Conservation (phyloP, 2,329 filamentous ascomycete species). For the Fusarium concolor region DNA sequence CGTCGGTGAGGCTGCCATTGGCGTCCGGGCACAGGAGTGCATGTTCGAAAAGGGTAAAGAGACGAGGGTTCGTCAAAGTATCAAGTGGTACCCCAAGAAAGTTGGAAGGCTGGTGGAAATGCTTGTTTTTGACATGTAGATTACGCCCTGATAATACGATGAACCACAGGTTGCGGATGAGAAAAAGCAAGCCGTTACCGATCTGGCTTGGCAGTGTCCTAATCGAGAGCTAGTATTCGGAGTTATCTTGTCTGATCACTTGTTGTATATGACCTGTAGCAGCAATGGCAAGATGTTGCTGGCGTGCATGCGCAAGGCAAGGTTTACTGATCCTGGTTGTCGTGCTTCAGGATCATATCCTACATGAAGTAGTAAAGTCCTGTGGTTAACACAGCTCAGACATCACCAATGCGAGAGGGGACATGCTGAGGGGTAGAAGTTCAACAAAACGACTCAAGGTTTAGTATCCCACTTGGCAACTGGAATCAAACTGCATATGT, state of each 20-base stretch:
- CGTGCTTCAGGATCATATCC: constrained; percentile 8
- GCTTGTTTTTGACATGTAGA: not conserved
- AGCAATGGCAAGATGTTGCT: not conserved
- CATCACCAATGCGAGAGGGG: not conserved
- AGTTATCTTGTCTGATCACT: not conserved
- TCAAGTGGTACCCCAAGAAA: constrained; percentile 7
- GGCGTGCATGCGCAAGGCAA: constrained; percentile 7
- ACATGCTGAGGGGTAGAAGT: not conserved
- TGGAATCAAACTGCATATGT: not conserved
- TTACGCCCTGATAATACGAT: not conserved
- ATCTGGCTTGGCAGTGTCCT: not conserved
- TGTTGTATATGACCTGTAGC: not conserved
- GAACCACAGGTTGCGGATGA: constrained; percentile 4
- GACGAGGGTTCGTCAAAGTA: constrained; percentile 16
- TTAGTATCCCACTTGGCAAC: not conserved
- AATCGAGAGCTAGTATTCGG: not conserved
- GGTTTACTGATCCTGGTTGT: constrained; percentile 1
- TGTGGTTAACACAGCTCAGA: not conserved
- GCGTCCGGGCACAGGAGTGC: constrained; percentile 28
- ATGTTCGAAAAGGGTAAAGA: constrained; percentile 28
- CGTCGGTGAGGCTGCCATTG: constrained; percentile 41
- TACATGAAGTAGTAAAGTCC: not conserved
- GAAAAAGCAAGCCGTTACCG: not conserved
- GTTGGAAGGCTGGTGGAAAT: not conserved
- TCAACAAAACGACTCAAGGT: not conserved